A percentile compares a stretch with the other conserved stretches of the same genome.
Conservation (phyloP, 2,329 filamentous ascomycete species). For the Domatiomyces globalis region DNA sequence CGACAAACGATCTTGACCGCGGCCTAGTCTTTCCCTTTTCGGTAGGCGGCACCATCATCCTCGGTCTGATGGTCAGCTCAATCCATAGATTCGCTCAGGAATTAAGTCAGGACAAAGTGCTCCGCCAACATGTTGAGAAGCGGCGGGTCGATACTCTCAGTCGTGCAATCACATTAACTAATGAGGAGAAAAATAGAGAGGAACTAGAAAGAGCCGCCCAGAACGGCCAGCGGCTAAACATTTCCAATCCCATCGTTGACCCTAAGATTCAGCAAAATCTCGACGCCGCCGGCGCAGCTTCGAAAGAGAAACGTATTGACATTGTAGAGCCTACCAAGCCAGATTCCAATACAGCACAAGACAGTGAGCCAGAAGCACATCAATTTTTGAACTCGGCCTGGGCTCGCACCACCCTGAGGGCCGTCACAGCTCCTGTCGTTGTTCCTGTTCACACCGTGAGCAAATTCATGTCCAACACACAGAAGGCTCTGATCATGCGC, state of each 20-base stretch:
- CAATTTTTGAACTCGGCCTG: conserved; percentile 9
- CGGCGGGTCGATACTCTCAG: conserved; percentile 41
- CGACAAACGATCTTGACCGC: conserved; percentile 43
- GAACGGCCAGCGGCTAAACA: conserved; percentile 18
- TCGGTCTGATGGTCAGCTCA: conserved; percentile 69
- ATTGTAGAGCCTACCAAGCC: conserved; percentile 5
- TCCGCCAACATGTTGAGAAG: conserved; percentile 44
- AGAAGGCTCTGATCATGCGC: conserved; percentile 43
- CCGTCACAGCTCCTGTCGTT: conserved; percentile 5
- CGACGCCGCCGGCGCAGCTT: conserved; percentile 5
- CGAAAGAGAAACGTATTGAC: background rate
- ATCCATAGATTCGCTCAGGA: conserved; percentile 54
- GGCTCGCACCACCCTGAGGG: conserved; percentile 5
- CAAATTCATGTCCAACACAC: conserved; percentile 5
- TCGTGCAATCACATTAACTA: conserved; percentile 34
- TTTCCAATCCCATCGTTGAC: conserved; percentile 22
- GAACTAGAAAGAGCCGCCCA: conserved; percentile 18
- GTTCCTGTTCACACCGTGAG: background rate
- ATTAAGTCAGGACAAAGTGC: conserved; percentile 47
- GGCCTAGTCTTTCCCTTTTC: conserved; percentile 72
- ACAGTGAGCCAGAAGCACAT: conserved; percentile 6
- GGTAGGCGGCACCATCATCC: conserved; percentile 66
- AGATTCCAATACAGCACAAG: background rate
- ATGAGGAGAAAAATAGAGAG: conserved; percentile 14
- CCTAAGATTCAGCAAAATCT: conserved; percentile 15